Evolutionary conservation across 306 rosid species (phyloP), one percentile per base, ranked within the genome.

Genomic region (Castanea crenata): DNA sequence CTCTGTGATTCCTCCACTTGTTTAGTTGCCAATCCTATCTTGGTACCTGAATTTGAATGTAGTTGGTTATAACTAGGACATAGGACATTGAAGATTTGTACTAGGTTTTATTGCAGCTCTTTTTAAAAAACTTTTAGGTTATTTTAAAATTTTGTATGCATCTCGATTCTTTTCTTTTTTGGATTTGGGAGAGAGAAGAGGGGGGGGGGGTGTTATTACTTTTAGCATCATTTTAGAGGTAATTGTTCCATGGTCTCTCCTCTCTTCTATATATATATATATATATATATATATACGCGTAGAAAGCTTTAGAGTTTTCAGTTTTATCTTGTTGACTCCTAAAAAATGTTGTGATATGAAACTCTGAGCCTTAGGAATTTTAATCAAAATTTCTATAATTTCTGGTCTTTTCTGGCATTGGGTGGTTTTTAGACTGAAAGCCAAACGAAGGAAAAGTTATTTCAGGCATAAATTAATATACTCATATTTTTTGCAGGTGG

Each of bases 401-500:
- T 11, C 27, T 18, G 5, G 14, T 34, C 19, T 12, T 61, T 4
- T 27, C 23, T 35, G 5, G 6, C 18, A 18, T 32, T 3, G 51
- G 52, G 23, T 67, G 52, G 44, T 18, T 67, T 20, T 18, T 67
- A 23, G 29, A 25, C n/a, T 4, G n/a, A 65, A 32, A 18, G 10
- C n/a, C 38, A 25, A 21, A 21, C 18, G 19, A 19, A 9, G n/a
- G 19, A 8, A 32, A 32, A 2, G 4, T 32, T 67, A 67, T 32
- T 46, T 67, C 27, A 5, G 54, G 23, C 20, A 19, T 6, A 71
- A 34, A 25, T 76, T 75, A 46, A 63, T 81, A 5, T 67, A 74
- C 65, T 46, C 68, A 52, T 79, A 57, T 77, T 79, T 79, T 83
- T 32, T 80, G 83, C 89, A 94, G 99, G 95, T 74, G 95, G 90